phyloP scores from a whole-genome alignment of 1,284 basidiomycete species.

The Cryptococcus maquisensis region DNA sequence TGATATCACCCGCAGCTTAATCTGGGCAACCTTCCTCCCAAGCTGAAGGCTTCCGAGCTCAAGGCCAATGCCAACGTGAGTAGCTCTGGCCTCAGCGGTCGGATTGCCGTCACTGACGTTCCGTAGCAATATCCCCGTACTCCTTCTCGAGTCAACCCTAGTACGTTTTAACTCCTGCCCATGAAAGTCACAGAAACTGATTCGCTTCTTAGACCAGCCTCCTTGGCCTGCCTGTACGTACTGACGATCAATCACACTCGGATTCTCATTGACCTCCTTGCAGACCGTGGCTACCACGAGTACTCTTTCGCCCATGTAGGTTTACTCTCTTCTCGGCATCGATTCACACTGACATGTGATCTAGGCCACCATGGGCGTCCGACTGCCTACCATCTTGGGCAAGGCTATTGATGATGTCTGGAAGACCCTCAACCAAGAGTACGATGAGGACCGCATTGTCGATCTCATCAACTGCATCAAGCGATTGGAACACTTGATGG shows the following conservation, averaged over 20 bases:
- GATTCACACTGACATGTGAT: neutral
- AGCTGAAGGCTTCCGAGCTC: slow-evolving; percentile 42
- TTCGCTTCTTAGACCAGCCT: slow-evolving; percentile 83
- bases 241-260: neutral
- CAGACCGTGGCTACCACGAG: slow-evolving; percentile 83
- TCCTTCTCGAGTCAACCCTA: slow-evolving; percentile 51
- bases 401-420: slow-evolving; percentile 93
- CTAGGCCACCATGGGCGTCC: slow-evolving; percentile 81
- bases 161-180: slow-evolving; percentile 24
- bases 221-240: slow-evolving; percentile 78
- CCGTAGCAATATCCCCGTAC: slow-evolving; percentile 51
- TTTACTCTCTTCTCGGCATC: neutral
- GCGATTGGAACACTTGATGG: slow-evolving; percentile 77
- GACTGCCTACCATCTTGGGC: slow-evolving; percentile 89
- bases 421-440: slow-evolving; percentile 80
- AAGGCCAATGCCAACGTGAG: slow-evolving; percentile 38
- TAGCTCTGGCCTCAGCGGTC: neutral
- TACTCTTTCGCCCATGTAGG: slow-evolving; percentile 81
- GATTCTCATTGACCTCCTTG: slow-evolving; percentile 1
- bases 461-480: slow-evolving; percentile 86
- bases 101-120: neutral
- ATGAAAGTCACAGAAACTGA: too few species aligned
- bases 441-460: slow-evolving; percentile 75
- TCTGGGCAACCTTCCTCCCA: slow-evolving; percentile 48
- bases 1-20: slow-evolving; percentile 40